Evolutionary conservation across 768 basidiomycete species (phyloP).

Genomic region (Leccinum imitatum): DNA sequence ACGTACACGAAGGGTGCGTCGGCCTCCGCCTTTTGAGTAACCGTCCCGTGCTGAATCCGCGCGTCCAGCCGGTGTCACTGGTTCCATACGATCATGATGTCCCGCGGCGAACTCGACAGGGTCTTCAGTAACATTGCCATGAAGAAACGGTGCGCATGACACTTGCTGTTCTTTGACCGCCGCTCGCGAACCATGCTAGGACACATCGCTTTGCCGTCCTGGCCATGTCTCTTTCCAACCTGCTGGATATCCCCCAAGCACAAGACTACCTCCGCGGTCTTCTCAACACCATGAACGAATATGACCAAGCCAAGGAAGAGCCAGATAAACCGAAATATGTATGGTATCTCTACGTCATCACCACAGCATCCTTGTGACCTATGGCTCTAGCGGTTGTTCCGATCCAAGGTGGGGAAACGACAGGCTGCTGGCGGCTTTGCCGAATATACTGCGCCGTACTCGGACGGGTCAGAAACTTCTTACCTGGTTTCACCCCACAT

Average conservation of each 20-base stretch:
- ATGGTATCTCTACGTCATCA: slow-evolving; percentile 11
- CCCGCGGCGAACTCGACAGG: slow-evolving; percentile 68
- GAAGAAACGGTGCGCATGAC: slow-evolving; percentile 64
- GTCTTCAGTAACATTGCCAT: slow-evolving; percentile 73
- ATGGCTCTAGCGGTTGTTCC: slow-evolving; percentile 52
- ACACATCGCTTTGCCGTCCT: slow-evolving; percentile 82
- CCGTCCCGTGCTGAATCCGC: slow-evolving; percentile 2
- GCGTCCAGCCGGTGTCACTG: slow-evolving; percentile 69
- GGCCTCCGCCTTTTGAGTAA: neutral
- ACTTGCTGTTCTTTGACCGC: slow-evolving; percentile 6
- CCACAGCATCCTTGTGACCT: slow-evolving; percentile 10
- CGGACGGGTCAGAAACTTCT: slow-evolving; percentile 61
- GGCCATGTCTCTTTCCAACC: slow-evolving; percentile 80
- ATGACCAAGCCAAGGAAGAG: slow-evolving; percentile 64
- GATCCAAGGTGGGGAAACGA: slow-evolving; percentile 55
- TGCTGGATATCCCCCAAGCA: slow-evolving; percentile 79
- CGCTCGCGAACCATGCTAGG: slow-evolving; percentile 38
- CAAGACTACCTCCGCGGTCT: slow-evolving; percentile 78
- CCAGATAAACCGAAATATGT: slow-evolving; percentile 69
- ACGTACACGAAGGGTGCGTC: slow-evolving; percentile 82
- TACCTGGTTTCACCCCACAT: slow-evolving; percentile 75
- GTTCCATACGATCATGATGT: slow-evolving; percentile 86
- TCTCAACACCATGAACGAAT: slow-evolving; percentile 69
- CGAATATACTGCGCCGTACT: slow-evolving; percentile 61
- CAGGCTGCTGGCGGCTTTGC: slow-evolving; percentile 48